Percentiles rank a stretch among this genome's conserved stretches.
Evolutionary conservation across 257 asterid species (phyloP).

Genomic region (Nicotiana knightiana): DNA sequence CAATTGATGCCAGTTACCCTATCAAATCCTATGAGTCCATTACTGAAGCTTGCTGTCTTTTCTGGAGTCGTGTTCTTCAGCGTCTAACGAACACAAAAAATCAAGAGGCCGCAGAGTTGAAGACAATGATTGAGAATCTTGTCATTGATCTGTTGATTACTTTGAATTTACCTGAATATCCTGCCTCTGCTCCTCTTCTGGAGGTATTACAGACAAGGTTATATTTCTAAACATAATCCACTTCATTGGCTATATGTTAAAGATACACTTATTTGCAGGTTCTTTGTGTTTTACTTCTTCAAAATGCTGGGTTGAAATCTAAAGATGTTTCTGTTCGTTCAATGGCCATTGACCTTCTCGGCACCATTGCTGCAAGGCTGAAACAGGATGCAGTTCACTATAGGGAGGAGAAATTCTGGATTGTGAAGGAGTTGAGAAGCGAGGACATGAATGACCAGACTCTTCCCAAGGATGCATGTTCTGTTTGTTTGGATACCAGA

Average conservation of each 20-base stretch:
- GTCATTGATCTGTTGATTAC: constrained; percentile 87
- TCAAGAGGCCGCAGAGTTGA: constrained; percentile 87
- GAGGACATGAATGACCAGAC: constrained; percentile 34
- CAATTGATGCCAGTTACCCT: constrained; percentile 70
- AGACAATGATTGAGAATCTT: constrained; percentile 89
- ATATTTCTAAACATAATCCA: not conserved
- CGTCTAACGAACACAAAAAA: constrained; percentile 74
- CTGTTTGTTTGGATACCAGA: constrained; percentile 62
- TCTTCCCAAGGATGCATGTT: constrained; percentile 48
- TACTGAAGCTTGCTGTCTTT: constrained; percentile 91
- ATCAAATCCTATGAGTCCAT: constrained; percentile 80
- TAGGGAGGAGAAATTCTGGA: constrained; percentile 79
- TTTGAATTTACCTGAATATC: constrained; percentile 91
- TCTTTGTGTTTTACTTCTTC: constrained; percentile 90
- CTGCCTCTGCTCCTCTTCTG: constrained; percentile 86
- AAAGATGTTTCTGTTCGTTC: constrained; percentile 87
- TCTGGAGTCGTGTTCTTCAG: constrained; percentile 98
- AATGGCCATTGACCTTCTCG: constrained; percentile 98
- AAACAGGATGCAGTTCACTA: constrained; percentile 78
- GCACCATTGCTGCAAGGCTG: constrained; percentile 94
- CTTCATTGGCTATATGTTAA: constrained; percentile 19
- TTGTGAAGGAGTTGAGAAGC: constrained; percentile 51
- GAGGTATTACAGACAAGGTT: constrained; percentile 46
- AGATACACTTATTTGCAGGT: constrained; percentile 57
- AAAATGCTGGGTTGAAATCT: constrained; percentile 91